Evolutionary conservation across 306 rosid genomes (phyloP).

Genomic region (Begonia fuchsioides): DNA sequence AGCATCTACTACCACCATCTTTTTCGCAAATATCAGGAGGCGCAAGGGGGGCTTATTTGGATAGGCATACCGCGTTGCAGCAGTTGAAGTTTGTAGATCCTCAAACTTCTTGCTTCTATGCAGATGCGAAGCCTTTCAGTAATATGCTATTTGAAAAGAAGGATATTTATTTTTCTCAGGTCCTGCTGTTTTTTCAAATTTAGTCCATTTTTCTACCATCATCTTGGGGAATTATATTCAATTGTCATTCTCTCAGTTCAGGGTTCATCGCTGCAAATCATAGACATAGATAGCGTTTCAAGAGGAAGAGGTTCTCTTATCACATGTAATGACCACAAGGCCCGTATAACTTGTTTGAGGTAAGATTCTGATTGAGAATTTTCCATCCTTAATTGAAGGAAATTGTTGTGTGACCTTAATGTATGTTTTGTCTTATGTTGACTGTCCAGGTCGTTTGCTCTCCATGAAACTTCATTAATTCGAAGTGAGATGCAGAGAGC

Average conservation of each 20-base stretch:
- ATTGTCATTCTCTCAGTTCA: constrained; percentile 17
- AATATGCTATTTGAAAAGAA: constrained; percentile 29
- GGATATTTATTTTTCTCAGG: constrained; percentile 31
- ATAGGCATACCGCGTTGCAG: constrained; percentile 25
- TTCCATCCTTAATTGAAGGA: neutral
- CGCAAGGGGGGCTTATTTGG: constrained; percentile 42
- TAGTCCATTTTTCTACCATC: no score
- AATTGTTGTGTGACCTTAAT: neutral
- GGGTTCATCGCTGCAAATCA: constrained; percentile 36
- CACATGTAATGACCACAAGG: constrained; percentile 32
- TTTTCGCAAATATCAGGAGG: constrained; percentile 19
- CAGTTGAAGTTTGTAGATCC: constrained; percentile 61
- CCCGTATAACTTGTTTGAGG: constrained; percentile 83
- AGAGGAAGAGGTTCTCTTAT: constrained; percentile 3
- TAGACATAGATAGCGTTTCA: constrained; percentile 15
- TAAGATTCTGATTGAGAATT: constrained; percentile 8
- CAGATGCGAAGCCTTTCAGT: constrained; percentile 13
- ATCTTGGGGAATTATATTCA: neutral
- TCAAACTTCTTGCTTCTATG: constrained; percentile 1
- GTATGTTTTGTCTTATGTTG: constrained; percentile 3
- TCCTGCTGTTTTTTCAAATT: constrained; percentile 5
- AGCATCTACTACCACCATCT: constrained; percentile 8
- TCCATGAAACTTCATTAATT: constrained; percentile 27
- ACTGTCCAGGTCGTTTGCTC: constrained; percentile 58
- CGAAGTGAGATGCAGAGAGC: constrained; percentile 23